Base-by-base conservation (phyloP, 1,139 yeast species). In the Yamadazyma sp. region DNA sequence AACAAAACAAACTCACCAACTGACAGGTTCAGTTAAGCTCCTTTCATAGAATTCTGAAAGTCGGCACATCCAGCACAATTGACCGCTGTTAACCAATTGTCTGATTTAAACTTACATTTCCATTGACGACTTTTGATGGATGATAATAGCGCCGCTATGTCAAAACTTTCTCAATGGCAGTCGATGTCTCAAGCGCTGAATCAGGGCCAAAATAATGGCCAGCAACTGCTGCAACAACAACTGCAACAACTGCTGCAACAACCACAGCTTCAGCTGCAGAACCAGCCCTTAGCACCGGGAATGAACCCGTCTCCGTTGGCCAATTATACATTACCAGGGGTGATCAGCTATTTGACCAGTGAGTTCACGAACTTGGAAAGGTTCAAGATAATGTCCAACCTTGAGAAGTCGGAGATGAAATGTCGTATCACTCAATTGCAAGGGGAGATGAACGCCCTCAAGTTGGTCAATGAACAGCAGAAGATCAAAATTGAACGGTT, bases 351-450 rank as follows among this genome's bases (percentile, higher is more conserved):
- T 51, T 61, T 79, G 39, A 81, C 82, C 25, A 69, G 77, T 8
- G 84, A 79, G 48, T 79, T 79, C 58, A 77, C 84, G 22, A 72
- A 75, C 43, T 66, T 78, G 45, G 85, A 79, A 51, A 60, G 81
- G 41, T 78, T 70, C 57, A 73, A 78, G 51, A 76, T 79, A 55
- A 65, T 76, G 61, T 70, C 76, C 44, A 79, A 75, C 51, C 59
- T 79, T 48, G 84, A 79, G 51, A 73, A 72, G 43, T 68, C 78
- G 7, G 81, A 79, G 41, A 72, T 79, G 75, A 77, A 76, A 51
- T 66, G 74, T 53, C 69, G 70, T 45, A 77, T 79, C 40, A 66
- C 75, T 33, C 77, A 76, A 45, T 55, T 79, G 32, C 81, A 77
- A 47, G 76, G 81, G 26, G 83, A 79, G 48, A 53, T 79, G 28